Evolutionary conservation across 768 basidiomycete genomes (phyloP), one percentile per base, ranked within the genome.

Genomic region (Goffeauzyma gilvescens): DNA sequence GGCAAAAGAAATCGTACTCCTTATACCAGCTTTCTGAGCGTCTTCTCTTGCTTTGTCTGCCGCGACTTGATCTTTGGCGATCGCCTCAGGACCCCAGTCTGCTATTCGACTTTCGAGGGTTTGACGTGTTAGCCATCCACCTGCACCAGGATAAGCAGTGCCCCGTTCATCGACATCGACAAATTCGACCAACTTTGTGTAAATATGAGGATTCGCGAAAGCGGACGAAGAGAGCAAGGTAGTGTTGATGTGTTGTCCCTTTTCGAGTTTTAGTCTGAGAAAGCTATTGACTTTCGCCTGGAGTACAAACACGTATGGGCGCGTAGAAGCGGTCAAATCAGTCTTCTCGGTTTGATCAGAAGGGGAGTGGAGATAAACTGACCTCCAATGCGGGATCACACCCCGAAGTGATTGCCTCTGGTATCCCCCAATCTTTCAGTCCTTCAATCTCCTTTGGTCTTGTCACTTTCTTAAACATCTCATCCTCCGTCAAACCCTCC

Each of bases 151-250:
- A 55, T 89, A 87, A 50, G 84, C 82, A 2, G 79, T 80, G n/a
- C 74, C 67, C 13, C 78, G 73, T 61, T 96, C 90, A 55, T 90
- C 78, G 13, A 89, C 79, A 45, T 81, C 79, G 13, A 93, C 77
- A 58, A 89, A 93, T 57, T 93, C 84, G 49, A 98, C 59, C 2
- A 98, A 74, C 54, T 86, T 86, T 10, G 82, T 70, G 63, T 90
- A 93, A n/a, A 96, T 73, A 56, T 93, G 84, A 0, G 90, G 90
- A 56, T 98, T 98, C 21, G 86, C 76, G 65, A 96, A 98, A 4
- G 85, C 78, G 32, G 84, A 78, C 51, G 81, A 84, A 6, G 78
- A 75, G 77, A 95, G 84, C 31, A 98, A 72, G 1, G 83, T 83
- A 62, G 93, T 86, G 61, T 96, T 98, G 68, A 93, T 95, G 62